A percentile compares a stretch with the other conserved stretches of the same genome.
phyloP scores from a whole-genome alignment of 2,329 filamentous ascomycete species.

The Penicillium thymicola region DNA sequence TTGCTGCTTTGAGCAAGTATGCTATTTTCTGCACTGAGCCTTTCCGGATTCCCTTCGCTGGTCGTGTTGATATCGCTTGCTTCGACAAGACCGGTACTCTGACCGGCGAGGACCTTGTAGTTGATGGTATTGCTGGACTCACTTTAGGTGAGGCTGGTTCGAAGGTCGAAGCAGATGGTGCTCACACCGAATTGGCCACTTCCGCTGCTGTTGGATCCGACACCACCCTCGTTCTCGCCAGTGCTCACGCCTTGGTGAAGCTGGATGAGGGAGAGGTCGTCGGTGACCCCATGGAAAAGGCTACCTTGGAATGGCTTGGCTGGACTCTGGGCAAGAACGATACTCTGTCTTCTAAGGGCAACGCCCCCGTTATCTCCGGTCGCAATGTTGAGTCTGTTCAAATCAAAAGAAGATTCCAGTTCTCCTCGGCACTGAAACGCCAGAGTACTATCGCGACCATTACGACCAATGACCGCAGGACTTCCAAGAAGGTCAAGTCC shows the following conservation, averaged over 20 bases:
- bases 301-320: conserved; percentile 81
- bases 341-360: conserved; percentile 65
- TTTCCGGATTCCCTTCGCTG: conserved; percentile 95
- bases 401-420: conserved; percentile 95
- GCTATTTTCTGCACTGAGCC: conserved; percentile 99
- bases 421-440: conserved; percentile 92
- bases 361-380: conserved; percentile 41
- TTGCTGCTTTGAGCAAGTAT: conserved; percentile 89
- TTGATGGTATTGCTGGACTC: conserved; percentile 92
- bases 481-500: conserved; percentile 71
- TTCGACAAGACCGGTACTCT: conserved; percentile 98
- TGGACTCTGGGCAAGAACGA: conserved; percentile 94
- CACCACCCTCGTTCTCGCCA: conserved; percentile 89
- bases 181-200: conserved; percentile 72
- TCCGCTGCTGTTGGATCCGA: conserved; percentile 70
- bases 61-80: conserved; percentile 91
- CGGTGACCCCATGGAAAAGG: conserved; percentile 98
- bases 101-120: conserved; percentile 93
- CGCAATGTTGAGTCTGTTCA: conserved; percentile 70
- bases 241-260: conserved; percentile 91
- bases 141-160: conserved; percentile 67
- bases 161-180: conserved; percentile 71
- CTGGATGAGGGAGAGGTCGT: conserved; percentile 96
- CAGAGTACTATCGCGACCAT: conserved; percentile 92
- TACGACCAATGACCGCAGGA: conserved; percentile 65